Evolutionary conservation across 202 grass and related monocot genomes (phyloP).

Genomic region (Digitaria exilis): DNA sequence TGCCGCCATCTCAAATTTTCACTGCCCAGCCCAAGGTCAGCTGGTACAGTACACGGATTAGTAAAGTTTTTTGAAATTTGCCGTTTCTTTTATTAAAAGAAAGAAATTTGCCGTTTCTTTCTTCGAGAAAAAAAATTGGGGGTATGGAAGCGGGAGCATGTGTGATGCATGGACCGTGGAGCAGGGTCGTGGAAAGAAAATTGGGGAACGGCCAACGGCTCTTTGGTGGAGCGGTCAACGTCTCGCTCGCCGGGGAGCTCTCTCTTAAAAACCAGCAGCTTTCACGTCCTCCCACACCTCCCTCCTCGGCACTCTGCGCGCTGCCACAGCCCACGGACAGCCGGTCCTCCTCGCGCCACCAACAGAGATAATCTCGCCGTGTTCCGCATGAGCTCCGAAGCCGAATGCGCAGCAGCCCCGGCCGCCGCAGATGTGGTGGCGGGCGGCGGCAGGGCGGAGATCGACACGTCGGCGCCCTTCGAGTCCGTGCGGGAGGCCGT

Average conservation of each 20-base stretch:
- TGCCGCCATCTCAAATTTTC: background rate
- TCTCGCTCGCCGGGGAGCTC: constrained; percentile 6
- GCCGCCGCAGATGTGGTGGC: background rate
- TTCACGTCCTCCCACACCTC: background rate
- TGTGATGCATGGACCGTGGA: background rate
- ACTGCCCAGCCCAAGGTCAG: no score
- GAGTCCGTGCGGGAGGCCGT: constrained; percentile 83
- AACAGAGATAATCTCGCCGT: background rate
- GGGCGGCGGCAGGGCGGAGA: constrained; percentile 55
- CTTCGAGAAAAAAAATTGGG: background rate
- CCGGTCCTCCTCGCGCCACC: background rate
- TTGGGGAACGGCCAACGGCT: constrained; percentile 15
- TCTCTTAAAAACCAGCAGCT: background rate
- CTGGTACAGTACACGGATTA: no score
- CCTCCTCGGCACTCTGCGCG: background rate
- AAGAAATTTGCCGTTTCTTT: background rate
- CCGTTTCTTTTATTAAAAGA: no score
- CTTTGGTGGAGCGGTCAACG: constrained; percentile 20
- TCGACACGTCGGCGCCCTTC: constrained; percentile 85
- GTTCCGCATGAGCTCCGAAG: constrained; percentile 25
- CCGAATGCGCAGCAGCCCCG: constrained; percentile 21
- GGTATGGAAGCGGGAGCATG: background rate
- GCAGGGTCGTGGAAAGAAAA: background rate
- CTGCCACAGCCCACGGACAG: background rate
- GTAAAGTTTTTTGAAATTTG: no score